Evolutionary conservation across 129 eudicot species (phyloP).

Genomic region (Chrysanthemum lavandulifolium): DNA sequence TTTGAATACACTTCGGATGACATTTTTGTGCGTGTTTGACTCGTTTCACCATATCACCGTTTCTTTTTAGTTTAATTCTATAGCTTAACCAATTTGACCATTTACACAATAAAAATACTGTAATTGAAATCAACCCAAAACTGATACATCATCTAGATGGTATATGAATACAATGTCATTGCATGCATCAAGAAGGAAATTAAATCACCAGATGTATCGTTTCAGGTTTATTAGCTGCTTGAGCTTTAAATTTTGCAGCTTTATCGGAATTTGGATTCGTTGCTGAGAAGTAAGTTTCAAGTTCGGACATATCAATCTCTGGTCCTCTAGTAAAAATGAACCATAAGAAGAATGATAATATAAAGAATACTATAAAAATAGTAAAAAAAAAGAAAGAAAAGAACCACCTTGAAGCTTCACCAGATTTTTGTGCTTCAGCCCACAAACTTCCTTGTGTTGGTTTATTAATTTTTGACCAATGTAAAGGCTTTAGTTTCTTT

Average conservation of each 20-base stretch:
- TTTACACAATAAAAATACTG: no score
- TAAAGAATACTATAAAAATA: neutral
- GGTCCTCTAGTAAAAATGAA: slow-evolving; percentile 55
- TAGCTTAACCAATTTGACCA: no score
- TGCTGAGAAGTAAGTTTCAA: slow-evolving; percentile 83
- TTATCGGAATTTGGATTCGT: slow-evolving; percentile 40
- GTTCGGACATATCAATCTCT: slow-evolving; percentile 90
- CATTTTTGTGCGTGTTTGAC: no score
- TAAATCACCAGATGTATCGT: slow-evolving; percentile 77
- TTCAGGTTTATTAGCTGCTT: slow-evolving; percentile 59
- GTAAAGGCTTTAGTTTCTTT: slow-evolving; percentile 83
- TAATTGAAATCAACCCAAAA: no score
- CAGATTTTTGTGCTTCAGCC: slow-evolving; percentile 86
- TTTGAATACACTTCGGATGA: no score
- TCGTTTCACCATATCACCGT: no score
- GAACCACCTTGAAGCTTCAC: slow-evolving; percentile 66
- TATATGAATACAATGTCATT: neutral
- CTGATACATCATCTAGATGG: neutral
- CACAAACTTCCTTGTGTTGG: slow-evolving; percentile 93
- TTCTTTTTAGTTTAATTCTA: no score
- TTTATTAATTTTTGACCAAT: slow-evolving; percentile 79
- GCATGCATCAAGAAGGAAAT: slow-evolving; percentile 9
- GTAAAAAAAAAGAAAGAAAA: slow-evolving; percentile 4
- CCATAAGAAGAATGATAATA: slow-evolving; percentile 7
- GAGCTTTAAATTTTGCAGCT: slow-evolving; percentile 48